A percentile compares a stretch with the other conserved stretches of the same genome.
Evolutionary conservation across 225 moss, liverwort and hornwort species (phyloP).

Genomic region (Rhytidiadelphus loreus): DNA sequence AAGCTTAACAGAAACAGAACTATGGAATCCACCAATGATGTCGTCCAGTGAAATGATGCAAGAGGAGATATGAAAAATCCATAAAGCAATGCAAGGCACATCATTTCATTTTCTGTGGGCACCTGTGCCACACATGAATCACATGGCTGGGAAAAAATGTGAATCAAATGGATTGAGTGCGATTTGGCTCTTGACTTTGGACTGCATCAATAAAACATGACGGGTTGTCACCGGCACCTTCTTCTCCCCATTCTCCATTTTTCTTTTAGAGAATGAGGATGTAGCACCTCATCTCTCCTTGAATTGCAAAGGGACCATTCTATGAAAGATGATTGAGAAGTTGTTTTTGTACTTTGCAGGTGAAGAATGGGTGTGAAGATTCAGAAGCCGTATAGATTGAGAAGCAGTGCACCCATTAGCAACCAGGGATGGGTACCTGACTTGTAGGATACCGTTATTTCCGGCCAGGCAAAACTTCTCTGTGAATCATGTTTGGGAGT

Average conservation of each 20-base stretch:
- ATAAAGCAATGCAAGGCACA: neutral
- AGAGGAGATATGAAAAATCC: neutral
- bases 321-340: neutral
- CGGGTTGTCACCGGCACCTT: neutral
- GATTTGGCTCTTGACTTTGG: neutral
- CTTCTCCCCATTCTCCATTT: too few relatives aligned
- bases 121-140: too few relatives aligned
- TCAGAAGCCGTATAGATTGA: neutral
- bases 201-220: neutral
- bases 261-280: neutral
- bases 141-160: neutral
- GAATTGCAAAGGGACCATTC: fast-evolving
- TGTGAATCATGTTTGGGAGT: too few relatives aligned
- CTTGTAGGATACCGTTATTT: too few relatives aligned
- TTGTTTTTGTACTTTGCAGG: neutral
- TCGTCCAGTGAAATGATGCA: neutral
- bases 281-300: neutral
- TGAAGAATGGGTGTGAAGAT: neutral
- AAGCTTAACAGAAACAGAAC: neutral
- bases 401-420: too few relatives aligned
- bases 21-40: neutral
- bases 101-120: neutral
- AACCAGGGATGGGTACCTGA: too few relatives aligned
- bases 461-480: too few relatives aligned
- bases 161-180: neutral